Evolutionary conservation across 2,329 filamentous ascomycete genomes (phyloP), one percentile per base, ranked within the genome.

Genomic region (Penicillium hordei): DNA sequence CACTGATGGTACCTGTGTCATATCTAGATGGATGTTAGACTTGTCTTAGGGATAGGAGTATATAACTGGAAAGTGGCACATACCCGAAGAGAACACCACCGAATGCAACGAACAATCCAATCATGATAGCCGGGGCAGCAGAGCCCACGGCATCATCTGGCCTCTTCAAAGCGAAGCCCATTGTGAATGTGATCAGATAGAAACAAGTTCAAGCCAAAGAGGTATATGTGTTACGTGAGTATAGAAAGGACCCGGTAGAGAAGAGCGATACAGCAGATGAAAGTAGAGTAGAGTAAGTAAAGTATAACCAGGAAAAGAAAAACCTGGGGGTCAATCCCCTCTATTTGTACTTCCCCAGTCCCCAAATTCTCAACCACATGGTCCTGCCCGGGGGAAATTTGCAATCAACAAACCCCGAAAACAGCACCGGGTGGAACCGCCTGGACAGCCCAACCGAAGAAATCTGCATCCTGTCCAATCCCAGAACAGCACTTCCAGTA

Each of bases 21-120:
- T 84, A 73, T 60, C 71, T 72, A 53, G 2, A 50, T 33, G n/a
- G 21, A 3, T 45, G 21, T 40, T 34, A 48, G 52, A 43, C 3
- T 0, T 29, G 21, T 29, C 19, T 10, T 34, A 36, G 21, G 10
- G 23, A 23, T 36, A 21, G 8, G 40, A 56, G 60, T 10, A 50
- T 43, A 48, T n/a, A 12, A 39, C 2, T 25, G 31, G 2, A 5
- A 13, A 17, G 40, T 13, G 19, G 15, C 5, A 78, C 72, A 23
- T 67, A 85, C 60, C 82, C 83, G 66, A 84, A 85, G 64, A 84
- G 78, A 58, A 85, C 79, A 67, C 82, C 83, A 59, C 82, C 83
- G 70, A 85, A 84, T 17, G 83, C 80, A 33, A 83, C 83, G 62
- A 85, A 85, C 49, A 81, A 78, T 64, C 82, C 83, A 70, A 85